Evolutionary conservation across 1,284 basidiomycete species (phyloP).

Genomic region (Trichosporon sp.): DNA sequence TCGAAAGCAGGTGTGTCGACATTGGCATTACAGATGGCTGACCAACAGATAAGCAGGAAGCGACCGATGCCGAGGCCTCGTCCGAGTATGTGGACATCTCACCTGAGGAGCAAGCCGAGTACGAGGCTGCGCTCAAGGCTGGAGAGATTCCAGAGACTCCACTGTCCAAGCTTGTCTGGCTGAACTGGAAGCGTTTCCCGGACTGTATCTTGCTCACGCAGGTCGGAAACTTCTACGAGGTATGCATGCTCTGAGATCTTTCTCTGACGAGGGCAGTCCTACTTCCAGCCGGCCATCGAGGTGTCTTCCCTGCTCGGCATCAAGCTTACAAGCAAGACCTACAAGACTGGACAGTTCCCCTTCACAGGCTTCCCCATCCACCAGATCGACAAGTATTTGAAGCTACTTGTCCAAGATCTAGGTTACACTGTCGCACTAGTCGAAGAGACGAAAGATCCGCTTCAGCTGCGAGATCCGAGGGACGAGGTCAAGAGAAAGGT

Average conservation of each 20-base stretch:
- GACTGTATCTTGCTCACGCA: conserved; percentile 83
- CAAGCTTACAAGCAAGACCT: conserved; percentile 36
- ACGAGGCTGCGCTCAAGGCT: conserved; percentile 18
- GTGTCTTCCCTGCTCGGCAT: conserved; percentile 63
- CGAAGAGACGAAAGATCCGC: conserved; percentile 64
- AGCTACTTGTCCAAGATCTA: conserved; percentile 72
- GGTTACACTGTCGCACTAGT: conserved; percentile 82
- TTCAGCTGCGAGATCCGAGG: background rate
- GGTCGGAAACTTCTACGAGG: conserved; percentile 93
- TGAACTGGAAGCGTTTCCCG: conserved; percentile 69
- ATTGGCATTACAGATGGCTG: background rate
- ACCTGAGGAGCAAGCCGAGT: conserved; percentile 14
- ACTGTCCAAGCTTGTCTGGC: conserved; percentile 63
- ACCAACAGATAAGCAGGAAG: background rate
- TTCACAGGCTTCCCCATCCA: conserved; percentile 86
- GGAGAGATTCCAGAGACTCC: conserved; percentile 37
- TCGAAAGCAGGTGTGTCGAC: background rate
- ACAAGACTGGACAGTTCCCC: conserved; percentile 54
- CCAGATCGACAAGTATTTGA: conserved; percentile 79
- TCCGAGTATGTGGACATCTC: conserved; percentile 6
- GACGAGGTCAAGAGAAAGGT: conserved; percentile 57
- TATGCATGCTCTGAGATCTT: conserved; percentile 35
- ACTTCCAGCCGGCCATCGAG: conserved; percentile 81
- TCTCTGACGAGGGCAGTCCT: conserved; percentile 58
- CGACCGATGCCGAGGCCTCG: background rate